phyloP scores from a whole-genome alignment of 1,284 basidiomycete species.

The Xanthoconium separans region DNA sequence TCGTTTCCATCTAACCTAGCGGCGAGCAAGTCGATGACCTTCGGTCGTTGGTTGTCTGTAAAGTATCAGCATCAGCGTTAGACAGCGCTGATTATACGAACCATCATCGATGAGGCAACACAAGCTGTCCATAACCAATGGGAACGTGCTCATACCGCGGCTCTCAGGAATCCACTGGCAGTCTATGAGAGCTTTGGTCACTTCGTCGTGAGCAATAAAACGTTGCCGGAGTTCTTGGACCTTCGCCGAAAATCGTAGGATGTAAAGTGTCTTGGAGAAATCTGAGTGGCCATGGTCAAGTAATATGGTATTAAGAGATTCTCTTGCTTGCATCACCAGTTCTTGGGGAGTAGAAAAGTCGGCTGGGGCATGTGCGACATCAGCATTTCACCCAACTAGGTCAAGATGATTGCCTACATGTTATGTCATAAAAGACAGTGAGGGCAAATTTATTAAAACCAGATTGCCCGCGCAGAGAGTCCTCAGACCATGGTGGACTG shows the following conservation, averaged over 20 bases:
- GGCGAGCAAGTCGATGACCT: neutral
- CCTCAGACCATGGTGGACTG: neutral
- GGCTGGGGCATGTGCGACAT: neutral
- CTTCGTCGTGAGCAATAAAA: neutral
- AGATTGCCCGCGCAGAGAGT: neutral
- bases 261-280: neutral
- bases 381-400: neutral
- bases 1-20: neutral
- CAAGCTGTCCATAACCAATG: constrained; percentile 3
- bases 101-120: constrained; percentile 1
- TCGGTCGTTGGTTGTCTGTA: neutral
- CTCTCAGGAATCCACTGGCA: neutral
- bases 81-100: neutral
- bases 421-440: neutral
- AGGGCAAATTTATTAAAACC: constrained; percentile 1
- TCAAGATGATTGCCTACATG: neutral
- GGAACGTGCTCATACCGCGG: neutral
- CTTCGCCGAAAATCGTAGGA: constrained; percentile 2
- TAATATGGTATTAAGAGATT: neutral
- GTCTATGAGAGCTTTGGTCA: neutral
- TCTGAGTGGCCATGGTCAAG: neutral
- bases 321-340: neutral
- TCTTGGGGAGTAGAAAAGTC: neutral
- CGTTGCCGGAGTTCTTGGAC: neutral
- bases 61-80: neutral